A percentile compares a stretch with the other conserved stretches of the same genome.
These are phyloP conservation scores for Solanum bulbocastanum DNA, from an alignment of 257 asterid genomes.

Conservation along the genomic window DNA sequence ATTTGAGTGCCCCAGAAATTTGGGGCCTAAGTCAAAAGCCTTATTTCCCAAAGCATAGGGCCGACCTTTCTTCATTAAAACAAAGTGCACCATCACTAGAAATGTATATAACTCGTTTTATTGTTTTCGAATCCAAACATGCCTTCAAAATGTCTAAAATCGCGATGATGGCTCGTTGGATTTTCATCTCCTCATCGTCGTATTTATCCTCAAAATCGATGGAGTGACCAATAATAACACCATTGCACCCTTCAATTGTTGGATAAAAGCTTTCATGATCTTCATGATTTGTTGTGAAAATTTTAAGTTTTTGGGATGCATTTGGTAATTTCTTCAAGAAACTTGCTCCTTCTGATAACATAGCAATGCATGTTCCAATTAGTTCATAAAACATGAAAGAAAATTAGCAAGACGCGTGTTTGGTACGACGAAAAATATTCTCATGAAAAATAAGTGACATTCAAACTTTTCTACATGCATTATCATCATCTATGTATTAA, in stretches of 20 bases:
- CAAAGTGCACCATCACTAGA: slow-evolving; percentile 15
- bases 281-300: background rate
- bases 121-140: slow-evolving; percentile 23
- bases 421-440: no score
- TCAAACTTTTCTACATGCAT: no score
- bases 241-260: background rate
- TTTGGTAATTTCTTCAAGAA: background rate
- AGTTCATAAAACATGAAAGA: background rate
- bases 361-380: background rate
- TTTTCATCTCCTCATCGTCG: background rate
- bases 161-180: background rate
- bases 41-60: no score
- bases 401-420: background rate
- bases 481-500: no score
- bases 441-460: no score
- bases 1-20: no score
- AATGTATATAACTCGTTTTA: slow-evolving; percentile 39
- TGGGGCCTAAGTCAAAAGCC: no score
- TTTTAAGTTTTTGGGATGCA: background rate
- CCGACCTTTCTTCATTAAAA: background rate
- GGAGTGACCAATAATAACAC: background rate
- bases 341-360: background rate
- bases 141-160: background rate
- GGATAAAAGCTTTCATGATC: background rate
- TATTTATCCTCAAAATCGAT: background rate